Evolutionary conservation across 495 filamentous ascomycete species (phyloP).

Genomic region (Penicillium nucicola): DNA sequence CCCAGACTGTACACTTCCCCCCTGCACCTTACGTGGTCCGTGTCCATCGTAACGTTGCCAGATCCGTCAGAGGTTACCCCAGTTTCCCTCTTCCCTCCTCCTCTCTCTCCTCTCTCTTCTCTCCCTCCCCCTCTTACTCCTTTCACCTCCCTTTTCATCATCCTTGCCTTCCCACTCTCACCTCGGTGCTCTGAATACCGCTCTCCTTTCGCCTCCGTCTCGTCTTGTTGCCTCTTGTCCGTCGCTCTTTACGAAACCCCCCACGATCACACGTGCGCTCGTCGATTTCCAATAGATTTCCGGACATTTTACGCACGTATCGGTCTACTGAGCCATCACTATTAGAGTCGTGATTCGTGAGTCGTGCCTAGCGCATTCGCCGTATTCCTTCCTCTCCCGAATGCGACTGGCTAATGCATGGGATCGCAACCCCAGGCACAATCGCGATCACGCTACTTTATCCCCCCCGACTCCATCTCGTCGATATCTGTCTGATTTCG

Average conservation of each 20-base stretch:
- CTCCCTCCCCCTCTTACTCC: constrained; percentile 9
- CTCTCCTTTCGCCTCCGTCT: background rate
- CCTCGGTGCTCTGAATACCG: background rate
- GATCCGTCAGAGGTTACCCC: constrained; percentile 17
- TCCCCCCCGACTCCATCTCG: background rate
- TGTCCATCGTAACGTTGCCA: constrained; percentile 30
- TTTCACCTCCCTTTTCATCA: constrained; percentile 3
- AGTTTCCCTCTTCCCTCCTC: background rate
- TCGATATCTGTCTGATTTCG: background rate
- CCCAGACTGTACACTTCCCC: too few species aligned
- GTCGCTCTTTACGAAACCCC: constrained; percentile 19
- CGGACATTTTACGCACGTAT: background rate
- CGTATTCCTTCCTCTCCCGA: background rate
- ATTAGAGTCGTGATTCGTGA: constrained; percentile 27
- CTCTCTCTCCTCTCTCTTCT: constrained; percentile 12
- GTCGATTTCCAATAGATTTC: constrained; percentile 19
- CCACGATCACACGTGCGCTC: constrained; percentile 21
- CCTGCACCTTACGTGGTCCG: constrained; percentile 15
- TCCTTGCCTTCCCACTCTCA: constrained; percentile 3
- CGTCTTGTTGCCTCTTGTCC: too few species aligned
- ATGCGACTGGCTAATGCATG: constrained; percentile 9
- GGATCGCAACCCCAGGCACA: constrained; percentile 12
- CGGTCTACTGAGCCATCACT: too few species aligned
- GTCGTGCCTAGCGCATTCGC: constrained; percentile 7
- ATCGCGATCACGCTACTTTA: constrained; percentile 19